These are phyloP conservation scores for Diplodia seriata DNA, from an alignment of 2,329 filamentous ascomycete species.

Conservation along the genomic window DNA sequence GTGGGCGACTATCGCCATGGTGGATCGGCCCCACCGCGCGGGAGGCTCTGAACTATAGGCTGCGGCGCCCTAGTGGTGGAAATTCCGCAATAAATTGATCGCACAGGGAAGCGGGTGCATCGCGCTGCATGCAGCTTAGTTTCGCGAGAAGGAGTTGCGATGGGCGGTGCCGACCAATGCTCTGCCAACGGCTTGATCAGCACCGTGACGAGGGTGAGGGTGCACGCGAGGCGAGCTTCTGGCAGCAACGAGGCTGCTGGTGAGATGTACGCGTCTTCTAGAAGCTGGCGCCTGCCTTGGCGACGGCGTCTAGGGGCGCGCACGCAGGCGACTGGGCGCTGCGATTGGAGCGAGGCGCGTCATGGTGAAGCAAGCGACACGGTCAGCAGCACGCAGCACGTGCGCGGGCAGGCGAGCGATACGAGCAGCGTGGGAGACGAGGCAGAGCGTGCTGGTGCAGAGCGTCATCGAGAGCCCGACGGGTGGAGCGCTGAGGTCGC, in stretches of 20 bases:
- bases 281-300: background rate
- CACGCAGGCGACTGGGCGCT: background rate
- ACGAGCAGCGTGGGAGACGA: background rate
- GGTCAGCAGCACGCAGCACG: conserved; percentile 23
- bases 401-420: conserved; percentile 7
- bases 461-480: conserved; percentile 19
- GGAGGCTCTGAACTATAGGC: conserved; percentile 16
- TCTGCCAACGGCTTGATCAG: background rate
- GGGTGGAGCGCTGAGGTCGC: background rate
- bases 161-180: conserved; percentile 8
- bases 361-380: conserved; percentile 26
- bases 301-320: conserved; percentile 2
- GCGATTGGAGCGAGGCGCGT: conserved; percentile 20
- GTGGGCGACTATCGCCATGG: conserved; percentile 14
- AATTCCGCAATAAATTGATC: conserved; percentile 19
- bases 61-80: conserved; percentile 17
- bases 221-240: conserved; percentile 4
- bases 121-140: conserved; percentile 17
- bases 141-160: conserved; percentile 13
- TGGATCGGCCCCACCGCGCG: background rate
- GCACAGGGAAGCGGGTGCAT: background rate
- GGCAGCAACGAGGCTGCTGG: background rate
- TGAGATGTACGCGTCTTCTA: conserved; percentile 18
- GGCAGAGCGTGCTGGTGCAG: background rate
- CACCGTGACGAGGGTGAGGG: conserved; percentile 9